These are phyloP conservation scores for Rosa persica DNA, from an alignment of 306 rosid species.

Conservation along the genomic window DNA sequence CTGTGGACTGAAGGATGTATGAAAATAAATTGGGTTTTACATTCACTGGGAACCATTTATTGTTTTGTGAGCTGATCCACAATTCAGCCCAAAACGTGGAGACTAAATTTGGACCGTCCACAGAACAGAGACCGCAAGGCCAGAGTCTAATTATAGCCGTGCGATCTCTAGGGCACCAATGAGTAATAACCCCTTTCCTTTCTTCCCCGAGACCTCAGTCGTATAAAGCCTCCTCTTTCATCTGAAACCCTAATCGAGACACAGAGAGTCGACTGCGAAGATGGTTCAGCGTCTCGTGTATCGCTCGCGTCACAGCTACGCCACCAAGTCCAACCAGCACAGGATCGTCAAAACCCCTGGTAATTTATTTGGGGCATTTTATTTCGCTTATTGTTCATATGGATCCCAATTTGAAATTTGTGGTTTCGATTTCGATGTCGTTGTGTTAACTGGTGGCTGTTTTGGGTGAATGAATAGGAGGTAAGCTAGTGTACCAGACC, in stretches of 20 bases:
- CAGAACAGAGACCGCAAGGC: neutral
- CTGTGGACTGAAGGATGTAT: neutral
- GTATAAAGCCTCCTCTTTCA: conserved; percentile 15
- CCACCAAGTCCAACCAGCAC: conserved; percentile 75
- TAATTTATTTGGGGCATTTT: neutral
- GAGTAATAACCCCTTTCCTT: neutral
- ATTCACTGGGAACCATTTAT: too few species aligned
- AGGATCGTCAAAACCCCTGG: conserved; percentile 78
- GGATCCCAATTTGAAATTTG: neutral
- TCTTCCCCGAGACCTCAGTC: conserved; percentile 1
- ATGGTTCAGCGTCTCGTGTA: conserved; percentile 84
- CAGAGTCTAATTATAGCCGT: neutral
- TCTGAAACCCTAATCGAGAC: conserved; percentile 35
- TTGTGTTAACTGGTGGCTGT: neutral
- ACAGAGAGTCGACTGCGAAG: conserved; percentile 11
- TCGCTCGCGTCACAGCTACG: conserved; percentile 69
- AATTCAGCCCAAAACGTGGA: neutral
- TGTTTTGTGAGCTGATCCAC: neutral
- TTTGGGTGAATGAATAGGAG: conserved; percentile 42
- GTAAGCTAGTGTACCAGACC: conserved; percentile 68
- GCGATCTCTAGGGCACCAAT: conserved; percentile 10
- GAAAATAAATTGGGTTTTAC: neutral
- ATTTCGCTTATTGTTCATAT: neutral
- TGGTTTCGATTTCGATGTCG: neutral
- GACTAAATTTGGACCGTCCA: neutral